Evolutionary conservation across 2,329 filamentous ascomycete genomes (phyloP).

Genomic region (Neofusicoccum umdonicola): DNA sequence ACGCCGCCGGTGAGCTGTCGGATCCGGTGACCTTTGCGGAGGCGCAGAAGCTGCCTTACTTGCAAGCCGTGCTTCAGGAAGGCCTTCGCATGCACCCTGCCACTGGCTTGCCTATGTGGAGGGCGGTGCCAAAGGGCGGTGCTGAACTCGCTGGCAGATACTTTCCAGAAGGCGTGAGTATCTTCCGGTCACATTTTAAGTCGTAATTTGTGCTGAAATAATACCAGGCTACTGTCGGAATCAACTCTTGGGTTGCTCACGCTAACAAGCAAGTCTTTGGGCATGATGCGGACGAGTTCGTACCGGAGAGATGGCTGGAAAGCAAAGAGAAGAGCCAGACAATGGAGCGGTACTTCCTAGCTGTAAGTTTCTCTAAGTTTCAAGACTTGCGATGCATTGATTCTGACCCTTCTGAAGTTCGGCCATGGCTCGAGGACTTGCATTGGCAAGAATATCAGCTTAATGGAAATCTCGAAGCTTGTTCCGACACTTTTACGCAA

Average conservation of each 20-base stretch:
- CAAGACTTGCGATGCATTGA: not conserved
- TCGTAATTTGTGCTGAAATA: not conserved
- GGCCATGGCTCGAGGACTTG: conserved; percentile 39
- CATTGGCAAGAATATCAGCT: conserved; percentile 37
- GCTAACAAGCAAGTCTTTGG: conserved; percentile 37
- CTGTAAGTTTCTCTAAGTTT: not conserved
- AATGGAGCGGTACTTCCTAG: not conserved
- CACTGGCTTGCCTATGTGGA: not conserved
- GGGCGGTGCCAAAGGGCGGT: not conserved
- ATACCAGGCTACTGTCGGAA: conserved; percentile 34
- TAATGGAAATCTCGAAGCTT: conserved; percentile 36
- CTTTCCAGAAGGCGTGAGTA: conserved; percentile 27
- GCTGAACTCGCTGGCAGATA: conserved; percentile 28
- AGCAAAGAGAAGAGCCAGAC: not conserved
- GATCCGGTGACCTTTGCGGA: not conserved
- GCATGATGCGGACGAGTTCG: conserved; percentile 34
- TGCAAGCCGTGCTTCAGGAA: not conserved
- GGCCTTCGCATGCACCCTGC: not conserved
- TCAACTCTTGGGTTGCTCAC: conserved; percentile 40
- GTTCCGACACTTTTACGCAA: conserved; percentile 22
- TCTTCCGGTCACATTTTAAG: not conserved
- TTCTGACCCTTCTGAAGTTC: conserved; percentile 23
- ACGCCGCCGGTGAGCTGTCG: not conserved
- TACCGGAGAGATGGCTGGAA: conserved; percentile 35
- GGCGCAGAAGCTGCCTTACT: conserved; percentile 7